Percentiles rank a stretch among this genome's conserved stretches.
These are phyloP conservation scores for Petunia hybrid DNA, from an alignment of 305 asterid species.

Conservation along the genomic window DNA sequence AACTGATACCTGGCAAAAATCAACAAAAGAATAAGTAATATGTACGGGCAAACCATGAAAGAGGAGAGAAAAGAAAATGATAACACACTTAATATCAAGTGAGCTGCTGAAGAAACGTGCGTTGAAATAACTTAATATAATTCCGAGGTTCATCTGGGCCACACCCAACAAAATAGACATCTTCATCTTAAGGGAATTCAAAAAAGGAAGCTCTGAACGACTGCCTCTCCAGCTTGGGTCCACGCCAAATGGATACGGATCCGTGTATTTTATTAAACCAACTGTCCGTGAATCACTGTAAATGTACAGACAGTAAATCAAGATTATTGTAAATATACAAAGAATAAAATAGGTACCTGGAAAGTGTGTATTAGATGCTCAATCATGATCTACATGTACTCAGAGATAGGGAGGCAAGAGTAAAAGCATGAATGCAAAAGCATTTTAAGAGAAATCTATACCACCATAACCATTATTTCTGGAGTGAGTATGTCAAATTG, in stretches of 20 bases:
- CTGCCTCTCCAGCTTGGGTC: constrained; percentile 99
- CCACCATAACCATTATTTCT: background rate
- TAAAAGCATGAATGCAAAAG: background rate
- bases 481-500: background rate
- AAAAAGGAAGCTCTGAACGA: constrained; percentile 96
- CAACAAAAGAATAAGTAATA: constrained; percentile 41
- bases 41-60: constrained; percentile 27
- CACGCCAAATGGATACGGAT: constrained; percentile 94
- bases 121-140: constrained; percentile 84
- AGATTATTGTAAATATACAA: constrained; percentile 1
- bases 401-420: background rate
- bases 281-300: constrained; percentile 73
- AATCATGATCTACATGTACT: constrained; percentile 9
- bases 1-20: constrained; percentile 80
- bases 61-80: constrained; percentile 30
- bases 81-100: constrained; percentile 76
- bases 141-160: constrained; percentile 95
- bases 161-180: constrained; percentile 92
- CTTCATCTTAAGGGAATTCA: constrained; percentile 97
- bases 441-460: background rate
- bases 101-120: constrained; percentile 78
- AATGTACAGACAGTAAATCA: constrained; percentile 38
- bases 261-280: constrained; percentile 78
- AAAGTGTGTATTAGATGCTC: background rate
- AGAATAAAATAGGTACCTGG: constrained; percentile 10